Percentiles rank a stretch among this genome's conserved stretches.
Evolutionary conservation across 2,329 filamentous ascomycete genomes (phyloP).

Genomic region (Pyrenochaeta sp.): DNA sequence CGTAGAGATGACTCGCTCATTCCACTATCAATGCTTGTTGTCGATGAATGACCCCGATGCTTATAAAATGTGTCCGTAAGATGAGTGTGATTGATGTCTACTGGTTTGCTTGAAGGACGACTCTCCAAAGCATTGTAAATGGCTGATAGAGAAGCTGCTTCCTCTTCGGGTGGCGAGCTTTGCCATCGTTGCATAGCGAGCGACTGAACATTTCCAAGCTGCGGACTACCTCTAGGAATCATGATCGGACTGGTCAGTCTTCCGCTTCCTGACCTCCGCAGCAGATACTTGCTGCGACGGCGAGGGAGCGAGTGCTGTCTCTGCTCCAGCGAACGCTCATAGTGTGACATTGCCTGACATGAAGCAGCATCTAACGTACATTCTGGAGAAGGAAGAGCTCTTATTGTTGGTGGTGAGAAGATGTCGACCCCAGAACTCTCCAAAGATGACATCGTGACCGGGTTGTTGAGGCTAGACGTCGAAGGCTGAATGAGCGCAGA

Average conservation of each 20-base stretch:
- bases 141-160: conserved; percentile 68
- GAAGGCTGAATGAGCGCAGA: background rate
- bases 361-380: conserved; percentile 2
- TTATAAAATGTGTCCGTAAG: conserved; percentile 35
- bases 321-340: conserved; percentile 2
- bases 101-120: conserved; percentile 10
- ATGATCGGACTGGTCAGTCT: conserved; percentile 16
- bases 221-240: conserved; percentile 9
- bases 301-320: conserved; percentile 24
- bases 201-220: conserved; percentile 18
- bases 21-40: conserved; percentile 52
- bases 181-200: conserved; percentile 69
- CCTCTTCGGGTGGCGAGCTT: conserved; percentile 70
- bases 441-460: background rate
- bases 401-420: background rate
- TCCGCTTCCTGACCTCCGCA: conserved; percentile 13
- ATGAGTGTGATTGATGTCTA: conserved; percentile 31
- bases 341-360: background rate
- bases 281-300: conserved; percentile 25
- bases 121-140: conserved; percentile 65
- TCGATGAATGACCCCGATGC: conserved; percentile 55
- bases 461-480: background rate
- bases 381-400: background rate
- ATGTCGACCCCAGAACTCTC: background rate
- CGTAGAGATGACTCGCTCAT: conserved; percentile 57